These are phyloP conservation scores for Austroboletus novae-zelandiae DNA, from an alignment of 1,284 basidiomycete species.

Conservation along the genomic window DNA sequence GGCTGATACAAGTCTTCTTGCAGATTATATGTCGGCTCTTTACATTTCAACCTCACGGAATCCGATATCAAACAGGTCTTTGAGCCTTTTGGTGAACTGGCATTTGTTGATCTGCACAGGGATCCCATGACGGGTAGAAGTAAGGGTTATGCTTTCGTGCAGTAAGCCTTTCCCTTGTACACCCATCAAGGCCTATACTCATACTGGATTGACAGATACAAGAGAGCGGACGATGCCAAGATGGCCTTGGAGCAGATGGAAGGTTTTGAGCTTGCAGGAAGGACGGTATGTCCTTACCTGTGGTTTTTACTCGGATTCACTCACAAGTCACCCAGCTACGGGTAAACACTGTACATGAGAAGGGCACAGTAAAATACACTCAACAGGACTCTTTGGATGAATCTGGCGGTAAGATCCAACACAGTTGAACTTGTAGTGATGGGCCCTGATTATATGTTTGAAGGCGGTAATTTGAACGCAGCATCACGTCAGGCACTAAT, in stretches of 20 bases:
- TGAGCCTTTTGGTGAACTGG: slow-evolving; percentile 95
- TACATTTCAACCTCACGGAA: slow-evolving; percentile 95
- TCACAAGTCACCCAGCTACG: slow-evolving; percentile 55
- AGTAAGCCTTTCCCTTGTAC: slow-evolving; percentile 48
- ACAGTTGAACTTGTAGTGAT: not conserved
- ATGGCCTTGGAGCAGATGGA: slow-evolving; percentile 99
- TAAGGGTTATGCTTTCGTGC: slow-evolving; percentile 98
- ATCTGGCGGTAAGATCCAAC: slow-evolving; percentile 57
- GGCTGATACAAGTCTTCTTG: slow-evolving; percentile 17
- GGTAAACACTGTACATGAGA: slow-evolving; percentile 90
- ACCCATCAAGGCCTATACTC: not conserved
- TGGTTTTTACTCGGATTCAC: slow-evolving; percentile 2
- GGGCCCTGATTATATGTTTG: slow-evolving; percentile 10
- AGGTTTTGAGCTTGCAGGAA: slow-evolving; percentile 94
- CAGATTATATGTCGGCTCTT: slow-evolving; percentile 93
- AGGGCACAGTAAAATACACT: slow-evolving; percentile 71
- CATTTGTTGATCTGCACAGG: slow-evolving; percentile 96
- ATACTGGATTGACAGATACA: slow-evolving; percentile 57
- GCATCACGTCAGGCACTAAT: slow-evolving; percentile 96
- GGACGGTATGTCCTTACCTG: slow-evolving; percentile 59
- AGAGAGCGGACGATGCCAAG: slow-evolving; percentile 85
- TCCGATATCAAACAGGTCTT: slow-evolving; percentile 98
- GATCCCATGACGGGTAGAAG: slow-evolving; percentile 91
- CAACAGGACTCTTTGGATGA: slow-evolving; percentile 82
- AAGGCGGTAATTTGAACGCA: slow-evolving; percentile 91